Evolutionary conservation across 2,329 filamentous ascomycete genomes (phyloP), one percentile per base, ranked within the genome.

Genomic region (Fusarium pseudoanthophilum): DNA sequence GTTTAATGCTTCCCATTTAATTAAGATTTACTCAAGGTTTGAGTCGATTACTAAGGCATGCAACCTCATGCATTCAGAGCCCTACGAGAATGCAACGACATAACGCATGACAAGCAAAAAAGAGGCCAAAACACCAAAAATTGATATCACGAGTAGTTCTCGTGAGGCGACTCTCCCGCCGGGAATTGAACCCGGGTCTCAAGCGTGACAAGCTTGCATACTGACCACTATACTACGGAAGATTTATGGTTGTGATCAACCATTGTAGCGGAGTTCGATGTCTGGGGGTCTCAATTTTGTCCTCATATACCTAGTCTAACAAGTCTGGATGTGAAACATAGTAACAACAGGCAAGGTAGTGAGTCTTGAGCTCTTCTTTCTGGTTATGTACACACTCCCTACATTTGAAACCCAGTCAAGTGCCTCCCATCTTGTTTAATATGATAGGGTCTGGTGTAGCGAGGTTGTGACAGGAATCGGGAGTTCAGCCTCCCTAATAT

Each of bases 141-240:
- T 16, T 18, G 24, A 28, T 36, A 28, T 20, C 60, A 69, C 48
- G 61, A 67, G 28, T 63, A 59, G 26, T 26, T 39, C 55, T 61
- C 75, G 58, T 71, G 55, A 69, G 73, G 75, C 75, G 73, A 60
- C 75, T 76, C 70, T 73, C 70, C 74, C 76, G 73, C 75, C 73
- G 75, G 75, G 75, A 77, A 77, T 77, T 77, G 75, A 77, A 77
- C 75, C 75, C 75, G 75, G 75, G 75, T 77, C 73, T 77, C 75
- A 72, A 77, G 75, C 75, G 75, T 77, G 75, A 77, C 76, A 78
- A 78, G 76, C 76, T 78, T 70, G 75, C 75, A 78, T 78, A 78
- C 75, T 77, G 75, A 79, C 78, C 79, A 80, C 79, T 80, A 80
- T 55, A 55, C 51, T 55, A 55, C 51, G 46, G 48, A 51, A 51